A percentile compares a stretch with the other conserved stretches of the same genome.
These are phyloP conservation scores for Yarrowia sp. DNA, from an alignment of 805 yeast species.

Conservation along the genomic window DNA sequence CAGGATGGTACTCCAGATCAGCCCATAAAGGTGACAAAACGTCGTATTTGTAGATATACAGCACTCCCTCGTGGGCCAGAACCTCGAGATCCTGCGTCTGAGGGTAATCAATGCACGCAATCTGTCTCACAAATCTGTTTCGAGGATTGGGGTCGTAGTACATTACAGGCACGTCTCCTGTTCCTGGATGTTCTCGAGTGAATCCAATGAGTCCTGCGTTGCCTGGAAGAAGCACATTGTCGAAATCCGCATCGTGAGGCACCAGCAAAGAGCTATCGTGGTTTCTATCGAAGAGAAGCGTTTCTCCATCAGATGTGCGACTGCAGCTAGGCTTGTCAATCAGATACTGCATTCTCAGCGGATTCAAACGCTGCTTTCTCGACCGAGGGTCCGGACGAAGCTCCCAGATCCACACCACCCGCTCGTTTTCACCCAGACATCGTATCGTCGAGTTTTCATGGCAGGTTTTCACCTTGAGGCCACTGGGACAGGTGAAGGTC, in stretches of 20 bases:
- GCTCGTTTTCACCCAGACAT: conserved; percentile 29
- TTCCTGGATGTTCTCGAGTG: background rate
- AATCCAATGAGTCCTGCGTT: conserved; percentile 10
- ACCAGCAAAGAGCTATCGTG: background rate
- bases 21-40: conserved; percentile 9
- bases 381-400: conserved; percentile 5
- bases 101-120: background rate
- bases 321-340: conserved; percentile 8
- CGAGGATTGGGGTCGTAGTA: conserved; percentile 15
- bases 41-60: background rate
- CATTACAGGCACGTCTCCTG: background rate
- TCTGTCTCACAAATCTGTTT: conserved; percentile 3
- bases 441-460: conserved; percentile 5
- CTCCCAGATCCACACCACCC: conserved; percentile 21
- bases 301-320: background rate
- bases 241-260: background rate
- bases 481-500: conserved; percentile 1
- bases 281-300: conserved; percentile 3
- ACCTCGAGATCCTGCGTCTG: background rate
- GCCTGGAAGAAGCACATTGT: background rate
- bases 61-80: background rate
- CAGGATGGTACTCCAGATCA: conserved; percentile 2
- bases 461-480: background rate
- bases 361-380: background rate
- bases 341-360: conserved; percentile 20